phyloP scores from a whole-genome alignment of 1,284 basidiomycete species.

The Xerocomus amazonicus region DNA sequence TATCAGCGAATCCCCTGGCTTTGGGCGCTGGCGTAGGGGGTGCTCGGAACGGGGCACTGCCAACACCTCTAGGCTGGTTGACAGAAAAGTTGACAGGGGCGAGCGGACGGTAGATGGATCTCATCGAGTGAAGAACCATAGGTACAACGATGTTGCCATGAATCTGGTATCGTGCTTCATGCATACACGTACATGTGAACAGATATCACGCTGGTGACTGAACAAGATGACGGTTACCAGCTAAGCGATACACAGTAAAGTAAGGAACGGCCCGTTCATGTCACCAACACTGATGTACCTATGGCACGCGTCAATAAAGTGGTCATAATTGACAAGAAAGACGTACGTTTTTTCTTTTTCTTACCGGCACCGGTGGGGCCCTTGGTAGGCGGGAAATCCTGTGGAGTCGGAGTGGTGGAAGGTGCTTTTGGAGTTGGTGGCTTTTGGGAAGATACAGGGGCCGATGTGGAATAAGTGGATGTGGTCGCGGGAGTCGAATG shows the following conservation, averaged over 20 bases:
- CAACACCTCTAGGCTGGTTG: slow-evolving; percentile 75
- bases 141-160: background rate
- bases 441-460: slow-evolving; percentile 51
- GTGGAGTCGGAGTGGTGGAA: slow-evolving; percentile 37
- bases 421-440: slow-evolving; percentile 43
- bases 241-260: background rate
- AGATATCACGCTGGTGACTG: background rate
- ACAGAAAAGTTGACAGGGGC: slow-evolving; percentile 69
- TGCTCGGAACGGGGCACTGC: slow-evolving; percentile 56
- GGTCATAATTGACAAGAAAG: background rate
- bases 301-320: slow-evolving; percentile 3
- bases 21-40: slow-evolving; percentile 57
- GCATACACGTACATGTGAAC: background rate
- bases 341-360: slow-evolving; percentile 50
- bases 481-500: slow-evolving; percentile 41
- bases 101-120: slow-evolving; percentile 20
- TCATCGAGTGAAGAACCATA: no score
- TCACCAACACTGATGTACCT: slow-evolving; percentile 29
- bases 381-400: slow-evolving; percentile 43
- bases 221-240: background rate
- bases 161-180: slow-evolving; percentile 2
- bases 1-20: slow-evolving; percentile 73
- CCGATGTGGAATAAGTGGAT: slow-evolving; percentile 39
- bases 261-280: slow-evolving; percentile 12
- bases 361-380: slow-evolving; percentile 52